These are phyloP conservation scores for Lichtheimia ornata DNA, from an alignment of 371 early-diverging fungal genomes.

Conservation along the genomic window DNA sequence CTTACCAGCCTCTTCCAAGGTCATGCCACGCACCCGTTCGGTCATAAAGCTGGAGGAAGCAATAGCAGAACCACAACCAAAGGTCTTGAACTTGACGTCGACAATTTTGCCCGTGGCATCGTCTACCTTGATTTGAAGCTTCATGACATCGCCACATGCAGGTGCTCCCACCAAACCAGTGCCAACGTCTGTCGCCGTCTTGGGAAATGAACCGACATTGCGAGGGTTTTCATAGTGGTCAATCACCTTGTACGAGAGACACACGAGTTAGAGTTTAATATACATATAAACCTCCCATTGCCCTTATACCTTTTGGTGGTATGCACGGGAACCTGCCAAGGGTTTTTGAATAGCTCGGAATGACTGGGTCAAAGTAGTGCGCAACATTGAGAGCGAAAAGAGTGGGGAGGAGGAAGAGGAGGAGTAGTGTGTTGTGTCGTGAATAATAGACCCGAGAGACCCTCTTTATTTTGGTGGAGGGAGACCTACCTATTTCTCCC, in stretches of 20 bases:
- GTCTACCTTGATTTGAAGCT: constrained; percentile 97
- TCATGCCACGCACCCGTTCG: constrained; percentile 93
- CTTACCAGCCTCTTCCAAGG: constrained; percentile 83
- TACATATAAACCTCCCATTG: background rate
- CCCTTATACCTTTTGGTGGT: constrained; percentile 23
- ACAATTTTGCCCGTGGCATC: constrained; percentile 85
- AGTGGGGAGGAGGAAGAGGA: background rate
- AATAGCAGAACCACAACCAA: constrained; percentile 99
- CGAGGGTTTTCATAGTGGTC: constrained; percentile 95
- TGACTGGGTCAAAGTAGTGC: constrained; percentile 16
- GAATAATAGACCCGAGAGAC: too few species aligned
- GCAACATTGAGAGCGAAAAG: constrained; percentile 17
- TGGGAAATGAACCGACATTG: constrained; percentile 95
- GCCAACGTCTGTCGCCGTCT: constrained; percentile 85
- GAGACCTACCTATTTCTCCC: too few species aligned
- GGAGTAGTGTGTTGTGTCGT: too few species aligned
- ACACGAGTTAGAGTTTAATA: background rate
- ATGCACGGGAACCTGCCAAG: constrained; percentile 17
- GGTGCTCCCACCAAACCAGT: constrained; percentile 99
- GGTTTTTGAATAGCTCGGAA: constrained; percentile 19
- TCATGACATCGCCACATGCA: constrained; percentile 99
- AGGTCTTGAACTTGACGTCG: constrained; percentile 98
- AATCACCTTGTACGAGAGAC: constrained; percentile 80
- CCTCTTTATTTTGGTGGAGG: too few species aligned
- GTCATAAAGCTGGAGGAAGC: constrained; percentile 93